phyloP scores from a whole-genome alignment of 495 filamentous ascomycete species.

The Hypoxylon trugodes region DNA sequence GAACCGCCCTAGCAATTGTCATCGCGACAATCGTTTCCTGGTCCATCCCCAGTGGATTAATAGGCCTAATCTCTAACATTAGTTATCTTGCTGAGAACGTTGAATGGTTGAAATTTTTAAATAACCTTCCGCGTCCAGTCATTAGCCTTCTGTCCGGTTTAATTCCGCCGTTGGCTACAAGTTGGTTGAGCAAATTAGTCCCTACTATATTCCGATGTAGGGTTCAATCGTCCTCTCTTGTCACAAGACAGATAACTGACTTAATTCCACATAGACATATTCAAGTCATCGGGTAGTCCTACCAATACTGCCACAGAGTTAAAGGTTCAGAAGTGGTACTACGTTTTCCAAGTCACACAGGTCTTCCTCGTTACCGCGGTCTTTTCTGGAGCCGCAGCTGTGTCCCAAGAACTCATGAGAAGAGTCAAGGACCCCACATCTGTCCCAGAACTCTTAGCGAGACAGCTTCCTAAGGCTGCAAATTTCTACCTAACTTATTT shows the following conservation, averaged over 20 bases:
- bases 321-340: slow-evolving; percentile 81
- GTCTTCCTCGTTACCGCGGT: slow-evolving; percentile 89
- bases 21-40: slow-evolving; percentile 82
- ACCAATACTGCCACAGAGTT: slow-evolving; percentile 78
- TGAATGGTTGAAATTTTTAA: slow-evolving; percentile 73
- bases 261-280: slow-evolving; percentile 64
- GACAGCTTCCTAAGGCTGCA: slow-evolving; percentile 78
- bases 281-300: slow-evolving; percentile 74
- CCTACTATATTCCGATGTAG: slow-evolving; percentile 78
- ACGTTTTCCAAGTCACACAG: slow-evolving; percentile 89
- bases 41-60: slow-evolving; percentile 84
- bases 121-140: slow-evolving; percentile 68
- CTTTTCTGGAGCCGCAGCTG: slow-evolving; percentile 67
- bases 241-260: slow-evolving; percentile 12
- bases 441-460: slow-evolving; percentile 69
- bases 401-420: slow-evolving; percentile 62
- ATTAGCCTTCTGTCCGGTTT: slow-evolving; percentile 80
- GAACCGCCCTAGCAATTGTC: slow-evolving; percentile 70
- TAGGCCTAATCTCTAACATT: slow-evolving; percentile 83
- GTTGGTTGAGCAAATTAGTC: slow-evolving; percentile 80
- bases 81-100: slow-evolving; percentile 66
- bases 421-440: slow-evolving; percentile 69
- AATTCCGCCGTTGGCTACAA: slow-evolving; percentile 76
- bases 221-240: neutral
- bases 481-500: slow-evolving; percentile 95